Evolutionary conservation across 2,329 filamentous ascomycete genomes (phyloP), one percentile per base, ranked within the genome.

Genomic region (Penicillium decumbens): DNA sequence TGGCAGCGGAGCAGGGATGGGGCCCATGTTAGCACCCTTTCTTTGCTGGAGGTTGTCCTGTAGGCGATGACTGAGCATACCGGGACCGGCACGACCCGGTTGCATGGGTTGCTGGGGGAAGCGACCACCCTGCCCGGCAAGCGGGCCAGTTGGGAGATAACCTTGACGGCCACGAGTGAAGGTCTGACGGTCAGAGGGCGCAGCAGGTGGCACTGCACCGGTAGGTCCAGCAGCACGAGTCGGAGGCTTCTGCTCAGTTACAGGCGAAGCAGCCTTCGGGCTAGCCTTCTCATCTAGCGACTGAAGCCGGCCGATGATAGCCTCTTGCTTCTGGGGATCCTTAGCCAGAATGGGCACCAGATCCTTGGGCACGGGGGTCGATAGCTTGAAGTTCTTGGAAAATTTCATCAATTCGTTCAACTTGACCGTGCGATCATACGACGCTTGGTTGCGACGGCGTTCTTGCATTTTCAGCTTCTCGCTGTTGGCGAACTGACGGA

Each of bases 381-480:
- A 86, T 15, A 98, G 80, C 73, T 97, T 97, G 78, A 98, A 98
- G 66, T 82, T 93, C 59, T 85, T 82, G 1, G 93, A 89, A 70
- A 98, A 98, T 65, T 92, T 95, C 77, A 93, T 95, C 50, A 98
- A 74, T 72, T 98, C 93, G 51, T 89, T 95, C 54, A 98, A 72
- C 71, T 95, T 96, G 57, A 93, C 84, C 58, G 91, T 89, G 68
- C 95, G 95, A 67, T 97, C 93, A 51, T 83, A 77, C 15, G 77
- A 76, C 18, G 75, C 77, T 56, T 79, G 76, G 40, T 75, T 76
- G 37, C 80, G 76, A 49, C 77, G 75, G 33, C 76, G 76, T 58
- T 84, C 80, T 49, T 80, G 75, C 53, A 83, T 69, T 54, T 79
- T 78, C 55, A 81, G 63, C 65, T 84, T 85, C 66, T 85, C 82